Evolutionary conservation across 202 grass and related monocot species (phyloP).

Genomic region (Zoysia matrella): DNA sequence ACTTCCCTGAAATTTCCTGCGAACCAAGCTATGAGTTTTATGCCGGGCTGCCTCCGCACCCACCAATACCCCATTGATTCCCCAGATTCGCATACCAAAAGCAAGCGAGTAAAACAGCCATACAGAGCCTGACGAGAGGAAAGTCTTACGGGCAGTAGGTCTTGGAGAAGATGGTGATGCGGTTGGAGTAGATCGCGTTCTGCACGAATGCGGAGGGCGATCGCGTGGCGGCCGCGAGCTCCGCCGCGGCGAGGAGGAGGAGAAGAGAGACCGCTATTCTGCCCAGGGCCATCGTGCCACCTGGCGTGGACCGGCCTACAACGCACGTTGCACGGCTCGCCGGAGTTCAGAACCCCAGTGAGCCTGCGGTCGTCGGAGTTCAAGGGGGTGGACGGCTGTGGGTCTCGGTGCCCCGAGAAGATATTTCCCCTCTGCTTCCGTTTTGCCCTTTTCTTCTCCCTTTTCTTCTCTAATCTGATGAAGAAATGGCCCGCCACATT

Average conservation of each 20-base stretch:
- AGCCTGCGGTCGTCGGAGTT: neutral
- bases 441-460: neutral
- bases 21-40: neutral
- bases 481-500: neutral
- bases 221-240: slow-evolving; percentile 39
- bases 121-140: neutral
- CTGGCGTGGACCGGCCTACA: neutral
- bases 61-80: neutral
- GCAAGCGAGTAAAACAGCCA: neutral
- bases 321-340: neutral
- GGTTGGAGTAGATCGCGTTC: slow-evolving; percentile 93
- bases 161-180: slow-evolving; percentile 95
- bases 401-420: neutral
- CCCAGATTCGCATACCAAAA: neutral
- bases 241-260: slow-evolving; percentile 49
- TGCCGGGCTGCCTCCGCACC: neutral
- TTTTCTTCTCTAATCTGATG: no score
- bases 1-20: neutral
- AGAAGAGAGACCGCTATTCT: slow-evolving; percentile 35
- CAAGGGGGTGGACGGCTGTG: neutral
- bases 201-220: slow-evolving; percentile 82
- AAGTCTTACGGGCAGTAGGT: slow-evolving; percentile 82
- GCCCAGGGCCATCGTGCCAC: slow-evolving; percentile 4
- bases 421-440: neutral
- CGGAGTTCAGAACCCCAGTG: neutral